A percentile compares a stretch with the other conserved stretches of the same genome.
phyloP scores from a whole-genome alignment of 352 stramenopile species.

The Pythium sukuiense region DNA sequence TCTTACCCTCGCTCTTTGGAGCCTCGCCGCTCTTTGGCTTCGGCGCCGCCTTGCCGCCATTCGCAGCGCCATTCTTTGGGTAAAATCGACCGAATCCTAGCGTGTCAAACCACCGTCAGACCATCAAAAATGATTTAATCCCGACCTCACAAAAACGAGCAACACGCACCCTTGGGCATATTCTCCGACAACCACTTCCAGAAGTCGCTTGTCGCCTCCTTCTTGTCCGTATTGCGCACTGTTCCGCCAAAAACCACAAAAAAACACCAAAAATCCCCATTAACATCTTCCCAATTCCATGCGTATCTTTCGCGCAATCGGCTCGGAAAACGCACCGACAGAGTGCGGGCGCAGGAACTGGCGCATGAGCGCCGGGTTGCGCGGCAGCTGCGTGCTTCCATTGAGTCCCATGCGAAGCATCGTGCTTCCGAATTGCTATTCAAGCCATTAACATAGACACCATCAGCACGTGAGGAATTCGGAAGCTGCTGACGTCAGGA shows the following conservation, averaged over 20 bases:
- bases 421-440: conserved; percentile 66
- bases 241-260: neutral
- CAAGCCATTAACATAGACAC: neutral
- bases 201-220: conserved; percentile 60
- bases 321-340: conserved; percentile 39
- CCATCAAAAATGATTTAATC: neutral
- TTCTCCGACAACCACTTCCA: conserved; percentile 80
- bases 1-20: conserved; percentile 56
- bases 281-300: conserved; percentile 1
- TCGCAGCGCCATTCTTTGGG: conserved; percentile 62
- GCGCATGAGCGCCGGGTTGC: conserved; percentile 37
- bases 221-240: conserved; percentile 49
- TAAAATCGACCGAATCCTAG: conserved; percentile 83
- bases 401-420: conserved; percentile 54
- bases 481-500: neutral
- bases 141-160: neutral
- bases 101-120: neutral
- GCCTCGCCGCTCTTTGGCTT: conserved; percentile 61
- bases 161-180: conserved; percentile 53
- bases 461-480: neutral
- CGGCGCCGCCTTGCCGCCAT: conserved; percentile 45
- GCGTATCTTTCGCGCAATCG: neutral
- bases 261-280: conserved; percentile 8
- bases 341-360: conserved; percentile 56
- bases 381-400: conserved; percentile 36